A percentile compares a stretch with the other conserved stretches of the same genome.
Evolutionary conservation across 176 grass and related monocot genomes (phyloP).

Genomic region (Chloris gayana): DNA sequence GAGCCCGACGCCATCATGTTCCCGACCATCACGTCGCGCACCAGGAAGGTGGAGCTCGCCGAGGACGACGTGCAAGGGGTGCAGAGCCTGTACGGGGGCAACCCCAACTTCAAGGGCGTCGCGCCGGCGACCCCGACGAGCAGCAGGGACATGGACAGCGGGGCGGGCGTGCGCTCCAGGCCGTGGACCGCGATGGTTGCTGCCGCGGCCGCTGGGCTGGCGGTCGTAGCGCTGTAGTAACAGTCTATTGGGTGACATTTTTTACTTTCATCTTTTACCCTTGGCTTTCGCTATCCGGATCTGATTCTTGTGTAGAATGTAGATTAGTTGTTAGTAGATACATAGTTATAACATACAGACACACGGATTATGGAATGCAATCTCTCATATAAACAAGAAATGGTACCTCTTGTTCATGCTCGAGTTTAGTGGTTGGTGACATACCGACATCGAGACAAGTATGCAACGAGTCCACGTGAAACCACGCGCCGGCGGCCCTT

Average conservation of each 20-base stretch:
- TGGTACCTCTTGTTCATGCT: background rate
- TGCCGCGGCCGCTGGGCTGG: slow-evolving; percentile 6
- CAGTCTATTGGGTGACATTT: background rate
- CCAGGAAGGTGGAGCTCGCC: slow-evolving; percentile 70
- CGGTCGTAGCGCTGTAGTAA: slow-evolving; percentile 21
- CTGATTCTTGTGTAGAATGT: background rate
- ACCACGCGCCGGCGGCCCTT: background rate
- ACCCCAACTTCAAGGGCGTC: slow-evolving; percentile 73
- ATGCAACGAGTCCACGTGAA: background rate
- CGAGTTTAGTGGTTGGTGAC: background rate
- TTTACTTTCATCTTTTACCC: background rate
- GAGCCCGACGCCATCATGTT: slow-evolving; percentile 73
- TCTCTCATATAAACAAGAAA: background rate
- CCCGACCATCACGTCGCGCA: slow-evolving; percentile 62
- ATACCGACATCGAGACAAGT: background rate
- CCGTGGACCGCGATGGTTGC: slow-evolving; percentile 8
- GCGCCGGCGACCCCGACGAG: slow-evolving; percentile 35
- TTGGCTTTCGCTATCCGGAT: background rate
- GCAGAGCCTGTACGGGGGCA: slow-evolving; percentile 76
- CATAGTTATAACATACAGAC: background rate
- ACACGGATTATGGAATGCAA: slow-evolving; percentile 2
- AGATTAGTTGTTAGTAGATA: background rate
- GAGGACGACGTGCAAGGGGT: slow-evolving; percentile 72
- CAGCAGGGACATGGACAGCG: slow-evolving; percentile 64
- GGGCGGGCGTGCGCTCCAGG: background rate